Evolutionary conservation across 495 filamentous ascomycete genomes (phyloP).

Genomic region (Daldinia caldariorum): DNA sequence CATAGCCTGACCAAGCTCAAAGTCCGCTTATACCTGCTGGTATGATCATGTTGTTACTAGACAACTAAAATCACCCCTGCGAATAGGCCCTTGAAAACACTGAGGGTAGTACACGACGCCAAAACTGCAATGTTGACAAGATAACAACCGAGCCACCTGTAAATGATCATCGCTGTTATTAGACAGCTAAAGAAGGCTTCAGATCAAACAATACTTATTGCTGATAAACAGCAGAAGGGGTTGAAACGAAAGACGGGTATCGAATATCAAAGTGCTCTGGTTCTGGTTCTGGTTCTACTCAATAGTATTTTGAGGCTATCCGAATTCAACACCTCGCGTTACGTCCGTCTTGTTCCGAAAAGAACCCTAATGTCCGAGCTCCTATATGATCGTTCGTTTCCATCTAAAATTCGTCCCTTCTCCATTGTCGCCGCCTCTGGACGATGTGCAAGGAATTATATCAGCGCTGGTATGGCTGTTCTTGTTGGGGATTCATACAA

Average conservation of each 20-base stretch:
- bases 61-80: conserved; percentile 34
- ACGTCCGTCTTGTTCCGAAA: conserved; percentile 12
- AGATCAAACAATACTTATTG: conserved; percentile 19
- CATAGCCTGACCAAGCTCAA: neutral
- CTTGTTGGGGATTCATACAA: conserved; percentile 46
- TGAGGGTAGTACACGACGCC: conserved; percentile 33
- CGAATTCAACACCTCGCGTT: conserved; percentile 9
- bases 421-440: neutral
- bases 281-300: neutral
- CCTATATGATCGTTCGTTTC: neutral
- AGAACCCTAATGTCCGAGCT: conserved; percentile 3
- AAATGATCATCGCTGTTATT: conserved; percentile 38
- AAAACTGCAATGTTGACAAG: conserved; percentile 30
- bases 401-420: neutral
- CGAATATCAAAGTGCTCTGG: neutral
- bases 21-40: conserved; percentile 3
- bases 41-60: conserved; percentile 48
- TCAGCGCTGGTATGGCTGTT: conserved; percentile 47
- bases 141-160: conserved; percentile 5
- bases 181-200: conserved; percentile 34
- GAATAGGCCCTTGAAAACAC: conserved; percentile 8
- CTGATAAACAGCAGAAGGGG: conserved; percentile 9
- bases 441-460: conserved; percentile 49
- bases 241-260: conserved; percentile 11
- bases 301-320: conserved; percentile 10